Evolutionary conservation across 1,284 basidiomycete genomes (phyloP), one percentile per base, ranked within the genome.

Genomic region (Anthracocystis walkeri): DNA sequence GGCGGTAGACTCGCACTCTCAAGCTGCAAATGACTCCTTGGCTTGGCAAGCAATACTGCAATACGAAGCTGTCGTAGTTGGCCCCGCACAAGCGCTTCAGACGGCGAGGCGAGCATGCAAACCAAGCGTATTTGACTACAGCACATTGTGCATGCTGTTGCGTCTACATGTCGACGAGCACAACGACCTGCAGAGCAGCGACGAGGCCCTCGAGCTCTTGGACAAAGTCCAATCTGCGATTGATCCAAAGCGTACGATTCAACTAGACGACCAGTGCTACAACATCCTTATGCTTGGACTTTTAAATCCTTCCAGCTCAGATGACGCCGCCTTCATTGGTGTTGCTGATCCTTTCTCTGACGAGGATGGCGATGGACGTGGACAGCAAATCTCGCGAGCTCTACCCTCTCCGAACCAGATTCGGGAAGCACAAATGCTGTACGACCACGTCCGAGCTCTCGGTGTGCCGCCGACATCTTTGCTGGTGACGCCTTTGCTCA

Each of bases 361-460:
- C 3, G 44, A 46, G 14, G 14, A 44, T 6, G n/a, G 31, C 8
- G 52, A 50, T n/a, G 6, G 2, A 14, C 21, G 23, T 11, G 23
- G 12, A 2, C n/a, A 18, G 16, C 48, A 18, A 2, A 20, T 23
- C 12, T 11, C 44, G 8, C 54, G 49, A 3, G 14, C 29, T 7
- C 48, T 48, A n/a, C 70, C 76, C 11, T 63, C 58, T 1, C 71
- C 70, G 0, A 71, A 78, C 18, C 73, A 78, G 46, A 33, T 75
- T 11, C 78, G 50, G 12, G 81, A 80, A 41, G 78, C 75, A 1
- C 67, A 77, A 53, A 20, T 67, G 23, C 66, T 82, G 16, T 79
- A 80, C 65, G 62, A 75, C 21, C 74, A 77, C 40, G 55, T 61
- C 2, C 61, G 78, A 1, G 12, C 23, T n/a, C 20, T 44, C 7